phyloP scores from a whole-genome alignment of 2,329 filamentous ascomycete species.

The Scorias spongiosa region DNA sequence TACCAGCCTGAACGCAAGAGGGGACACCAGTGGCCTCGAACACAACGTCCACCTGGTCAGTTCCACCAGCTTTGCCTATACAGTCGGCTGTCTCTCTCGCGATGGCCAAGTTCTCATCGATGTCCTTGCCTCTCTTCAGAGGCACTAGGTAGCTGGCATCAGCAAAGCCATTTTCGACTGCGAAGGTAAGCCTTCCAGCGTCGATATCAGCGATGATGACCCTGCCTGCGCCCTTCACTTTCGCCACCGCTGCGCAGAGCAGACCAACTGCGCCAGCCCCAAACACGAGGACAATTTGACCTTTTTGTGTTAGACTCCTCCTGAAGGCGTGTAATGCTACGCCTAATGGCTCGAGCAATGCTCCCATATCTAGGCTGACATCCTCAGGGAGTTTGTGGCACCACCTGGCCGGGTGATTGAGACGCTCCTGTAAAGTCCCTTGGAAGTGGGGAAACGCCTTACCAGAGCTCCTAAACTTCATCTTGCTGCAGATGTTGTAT shows the following conservation, averaged over 20 bases:
- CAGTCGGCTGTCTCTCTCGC: constrained; percentile 34
- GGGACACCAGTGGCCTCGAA: constrained; percentile 70
- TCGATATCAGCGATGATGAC: constrained; percentile 49
- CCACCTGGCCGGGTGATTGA: constrained; percentile 46
- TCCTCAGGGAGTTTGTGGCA: constrained; percentile 41
- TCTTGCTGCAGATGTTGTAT: constrained; percentile 46
- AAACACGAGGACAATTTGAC: constrained; percentile 40
- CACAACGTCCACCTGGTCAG: constrained; percentile 48
- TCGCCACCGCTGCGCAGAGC: constrained; percentile 41
- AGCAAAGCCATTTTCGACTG: constrained; percentile 34
- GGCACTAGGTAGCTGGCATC: constrained; percentile 30
- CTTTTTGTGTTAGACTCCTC: constrained; percentile 32
- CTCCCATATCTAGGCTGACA: constrained; percentile 40
- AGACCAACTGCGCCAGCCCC: constrained; percentile 48
- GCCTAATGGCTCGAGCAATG: constrained; percentile 44
- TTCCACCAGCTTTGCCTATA: constrained; percentile 23
- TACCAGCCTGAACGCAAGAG: constrained; percentile 57
- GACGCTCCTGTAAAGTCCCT: constrained; percentile 46
- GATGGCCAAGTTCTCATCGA: constrained; percentile 39
- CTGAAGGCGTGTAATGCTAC: constrained; percentile 46
- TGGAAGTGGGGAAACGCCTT: constrained; percentile 47
- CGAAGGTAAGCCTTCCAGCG: constrained; percentile 39
- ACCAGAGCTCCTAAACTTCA: constrained; percentile 44
- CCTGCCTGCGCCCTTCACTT: constrained; percentile 36
- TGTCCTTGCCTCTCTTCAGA: constrained; percentile 29